Evolutionary conservation across 495 filamentous ascomycete species (phyloP).

Genomic region (Podospora sp.): DNA sequence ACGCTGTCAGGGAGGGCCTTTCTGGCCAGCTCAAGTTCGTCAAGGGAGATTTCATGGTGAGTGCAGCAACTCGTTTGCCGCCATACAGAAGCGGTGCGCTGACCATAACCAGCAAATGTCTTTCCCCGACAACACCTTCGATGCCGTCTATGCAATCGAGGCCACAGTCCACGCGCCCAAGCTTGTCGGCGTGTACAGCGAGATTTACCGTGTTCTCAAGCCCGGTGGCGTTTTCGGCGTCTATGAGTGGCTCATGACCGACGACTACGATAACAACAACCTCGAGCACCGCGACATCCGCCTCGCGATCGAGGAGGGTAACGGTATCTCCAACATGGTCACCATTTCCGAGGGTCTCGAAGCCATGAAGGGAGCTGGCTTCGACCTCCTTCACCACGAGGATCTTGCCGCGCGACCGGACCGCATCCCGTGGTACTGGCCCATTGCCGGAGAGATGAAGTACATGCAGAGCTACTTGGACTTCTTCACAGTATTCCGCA

Average conservation of each 20-base stretch:
- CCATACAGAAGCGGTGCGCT: not conserved
- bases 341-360: constrained; percentile 77
- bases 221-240: constrained; percentile 95
- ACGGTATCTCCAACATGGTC: constrained; percentile 99
- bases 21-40: constrained; percentile 81
- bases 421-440: constrained; percentile 91
- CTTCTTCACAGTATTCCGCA: constrained; percentile 79
- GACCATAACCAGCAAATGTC: constrained; percentile 78
- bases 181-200: constrained; percentile 90
- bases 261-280: constrained; percentile 89
- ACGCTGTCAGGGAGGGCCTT: constrained; percentile 80
- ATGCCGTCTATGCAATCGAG: constrained; percentile 97
- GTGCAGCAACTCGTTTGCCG: constrained; percentile 36
- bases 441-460: constrained; percentile 75
- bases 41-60: constrained; percentile 95
- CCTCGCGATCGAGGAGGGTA: constrained; percentile 92
- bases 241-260: constrained; percentile 99
- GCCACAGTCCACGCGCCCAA: constrained; percentile 94
- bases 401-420: constrained; percentile 86
- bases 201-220: constrained; percentile 95
- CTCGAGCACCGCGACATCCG: constrained; percentile 86
- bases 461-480: constrained; percentile 81
- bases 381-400: constrained; percentile 82
- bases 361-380: constrained; percentile 88
- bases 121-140: constrained; percentile 88